These are phyloP conservation scores for Paraconiothyrium brasiliense DNA, from an alignment of 2,329 filamentous ascomycete genomes.

Conservation along the genomic window DNA sequence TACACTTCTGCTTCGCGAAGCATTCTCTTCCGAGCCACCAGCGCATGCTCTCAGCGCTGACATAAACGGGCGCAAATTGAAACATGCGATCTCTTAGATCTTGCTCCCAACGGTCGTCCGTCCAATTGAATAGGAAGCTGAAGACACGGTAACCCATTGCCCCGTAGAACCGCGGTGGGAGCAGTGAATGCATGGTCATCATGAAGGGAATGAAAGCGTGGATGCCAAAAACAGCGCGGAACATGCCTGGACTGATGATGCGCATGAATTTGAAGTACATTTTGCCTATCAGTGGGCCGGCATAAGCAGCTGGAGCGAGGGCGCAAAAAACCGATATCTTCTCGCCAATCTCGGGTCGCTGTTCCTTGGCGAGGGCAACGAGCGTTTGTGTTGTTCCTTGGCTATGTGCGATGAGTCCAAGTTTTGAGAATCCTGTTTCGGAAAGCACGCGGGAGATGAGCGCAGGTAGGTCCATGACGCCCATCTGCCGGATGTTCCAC, in stretches of 20 bases:
- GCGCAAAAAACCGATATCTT: constrained; percentile 91
- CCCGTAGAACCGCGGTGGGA: constrained; percentile 77
- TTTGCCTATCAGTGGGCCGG: constrained; percentile 84
- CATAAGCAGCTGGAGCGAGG: constrained; percentile 88
- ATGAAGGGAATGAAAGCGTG: constrained; percentile 94
- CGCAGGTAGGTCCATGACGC: constrained; percentile 85
- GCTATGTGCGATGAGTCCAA: constrained; percentile 85
- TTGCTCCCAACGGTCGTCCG: constrained; percentile 83
- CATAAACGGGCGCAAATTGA: constrained; percentile 90
- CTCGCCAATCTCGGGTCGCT: constrained; percentile 82
- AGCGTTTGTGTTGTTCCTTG: constrained; percentile 92
- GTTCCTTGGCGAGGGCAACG: constrained; percentile 87
- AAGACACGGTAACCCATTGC: constrained; percentile 89
- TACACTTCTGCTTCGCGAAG: constrained; percentile 86
- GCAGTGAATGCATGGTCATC: constrained; percentile 79
- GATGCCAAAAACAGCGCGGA: constrained; percentile 86
- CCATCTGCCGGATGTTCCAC: constrained; percentile 97
- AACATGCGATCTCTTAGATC: constrained; percentile 84
- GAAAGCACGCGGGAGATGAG: constrained; percentile 80
- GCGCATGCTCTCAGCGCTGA: constrained; percentile 87
- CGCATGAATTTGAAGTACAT: constrained; percentile 94
- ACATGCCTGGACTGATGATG: constrained; percentile 77
- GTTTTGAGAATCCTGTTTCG: constrained; percentile 83
- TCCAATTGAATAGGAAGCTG: constrained; percentile 89
- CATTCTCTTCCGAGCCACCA: constrained; percentile 95